Base-by-base conservation (phyloP, 208 protist species). In the Vickermania spadyakhi region DNA sequence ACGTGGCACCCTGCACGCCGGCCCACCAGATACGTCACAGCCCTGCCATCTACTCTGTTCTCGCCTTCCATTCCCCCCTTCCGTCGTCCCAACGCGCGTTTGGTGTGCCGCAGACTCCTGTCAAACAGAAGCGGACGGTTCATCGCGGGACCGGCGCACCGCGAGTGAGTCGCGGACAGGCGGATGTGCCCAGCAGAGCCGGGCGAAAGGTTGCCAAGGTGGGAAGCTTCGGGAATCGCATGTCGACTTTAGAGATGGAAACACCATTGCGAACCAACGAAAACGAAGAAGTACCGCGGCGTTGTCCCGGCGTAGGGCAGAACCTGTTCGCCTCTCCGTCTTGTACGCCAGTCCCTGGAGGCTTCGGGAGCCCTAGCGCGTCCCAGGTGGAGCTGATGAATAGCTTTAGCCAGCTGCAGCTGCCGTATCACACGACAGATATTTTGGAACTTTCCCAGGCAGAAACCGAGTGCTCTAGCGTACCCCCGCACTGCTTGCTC, bases 401-500 rank as follows among this genome's bases (percentile, higher is more conserved):
- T 13, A 52, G 59, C 25, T 64, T 64, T 51, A 57, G 52, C 60
- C 50, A 57, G 31, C 30, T 53, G 60, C 50, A 52, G 28, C 52
- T 56, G 52, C 60, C 55, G 13, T 63, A 55, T 56, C 59, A 41
- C 21, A 58, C 60, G 0, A 59, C 60, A 31, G 84, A 86, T 31
- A 57, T 42, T 1, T 55, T 75, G 27, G 86, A 93, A 42, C 62
- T 73, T 62, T 93, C 86, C n/a, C 86, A 93, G 66, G 81, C 77
- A 0, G 83, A 94, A 51, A 81, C 84, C 36, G 84, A 89, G 67
- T 83, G 66, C 63, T 87, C 84, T 23, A 85, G 77, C 68, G 71
- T 90, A 21, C 70, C 91, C 26, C 73, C 76, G 5, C 69, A 64
- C 1, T 77, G 84, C 42, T 86, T 91, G 66, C 61, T 91, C 23